A percentile compares a stretch with the other conserved stretches of the same genome.
Conservation (phyloP, 2,329 filamentous ascomycete species). For the Aspergillus brasiliensis region DNA sequence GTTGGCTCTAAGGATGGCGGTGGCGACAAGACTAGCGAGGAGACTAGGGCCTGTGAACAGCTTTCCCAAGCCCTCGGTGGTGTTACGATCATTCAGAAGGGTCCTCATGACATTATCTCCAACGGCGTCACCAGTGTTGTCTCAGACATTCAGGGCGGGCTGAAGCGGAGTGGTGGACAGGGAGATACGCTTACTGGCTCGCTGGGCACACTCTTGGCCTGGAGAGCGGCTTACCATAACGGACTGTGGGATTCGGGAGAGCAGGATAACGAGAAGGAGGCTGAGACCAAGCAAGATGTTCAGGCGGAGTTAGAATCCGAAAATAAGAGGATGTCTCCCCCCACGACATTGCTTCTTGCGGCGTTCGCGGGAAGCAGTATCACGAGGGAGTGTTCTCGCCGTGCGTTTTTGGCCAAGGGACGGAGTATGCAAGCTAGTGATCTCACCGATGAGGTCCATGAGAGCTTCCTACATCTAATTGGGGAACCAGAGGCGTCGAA, state of each 20-base stretch:
- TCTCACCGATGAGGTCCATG: slow-evolving; percentile 85
- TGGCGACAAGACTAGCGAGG: slow-evolving; percentile 50
- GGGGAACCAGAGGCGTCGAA: slow-evolving; percentile 64
- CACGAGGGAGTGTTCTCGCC: slow-evolving; percentile 84
- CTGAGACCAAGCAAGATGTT: slow-evolving; percentile 44
- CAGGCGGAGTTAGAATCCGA: slow-evolving; percentile 47
- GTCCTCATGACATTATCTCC: slow-evolving; percentile 76
- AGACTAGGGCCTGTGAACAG: slow-evolving; percentile 64
- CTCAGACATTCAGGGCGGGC: slow-evolving; percentile 75
- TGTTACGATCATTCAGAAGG: slow-evolving; percentile 91
- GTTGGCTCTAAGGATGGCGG: slow-evolving; percentile 39
- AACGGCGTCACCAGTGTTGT: slow-evolving; percentile 75
- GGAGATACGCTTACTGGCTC: slow-evolving; percentile 92
- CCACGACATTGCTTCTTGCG: slow-evolving; percentile 69
- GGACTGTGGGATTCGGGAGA: slow-evolving; percentile 67
- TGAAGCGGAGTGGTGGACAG: slow-evolving; percentile 91
- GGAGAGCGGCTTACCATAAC: slow-evolving; percentile 84
- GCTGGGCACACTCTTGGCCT: slow-evolving; percentile 84
- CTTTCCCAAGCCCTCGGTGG: slow-evolving; percentile 78
- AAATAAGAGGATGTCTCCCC: slow-evolving; percentile 57
- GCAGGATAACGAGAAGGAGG: slow-evolving; percentile 33
- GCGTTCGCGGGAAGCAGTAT: slow-evolving; percentile 86
- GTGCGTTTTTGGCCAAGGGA: slow-evolving; percentile 83
- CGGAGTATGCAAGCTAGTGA: slow-evolving; percentile 90
- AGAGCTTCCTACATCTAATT: slow-evolving; percentile 76